phyloP scores from a whole-genome alignment of 2,329 filamentous ascomycete genomes.

The Lecanosticta acicola region DNA sequence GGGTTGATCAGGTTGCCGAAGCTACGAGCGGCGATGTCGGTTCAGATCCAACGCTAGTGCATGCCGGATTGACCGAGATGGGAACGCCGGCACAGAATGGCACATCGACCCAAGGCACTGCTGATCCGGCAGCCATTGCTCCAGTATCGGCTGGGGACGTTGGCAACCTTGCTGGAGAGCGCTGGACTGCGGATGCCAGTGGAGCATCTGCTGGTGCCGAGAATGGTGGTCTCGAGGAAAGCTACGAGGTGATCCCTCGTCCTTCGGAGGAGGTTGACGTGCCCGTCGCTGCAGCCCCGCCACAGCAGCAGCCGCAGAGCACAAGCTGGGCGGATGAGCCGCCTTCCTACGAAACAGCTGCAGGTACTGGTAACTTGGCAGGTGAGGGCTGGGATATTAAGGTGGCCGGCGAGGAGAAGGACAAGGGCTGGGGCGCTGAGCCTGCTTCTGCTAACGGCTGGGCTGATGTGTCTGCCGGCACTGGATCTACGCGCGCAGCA shows the following conservation, averaged over 20 bases:
- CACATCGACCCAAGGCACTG: slow-evolving; percentile 23
- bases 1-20: slow-evolving; percentile 45
- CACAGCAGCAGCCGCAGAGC: slow-evolving; percentile 33
- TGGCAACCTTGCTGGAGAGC: slow-evolving; percentile 54
- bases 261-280: slow-evolving; percentile 70
- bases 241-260: slow-evolving; percentile 70
- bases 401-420: slow-evolving; percentile 40
- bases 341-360: slow-evolving; percentile 17
- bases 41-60: slow-evolving; percentile 9
- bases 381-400: slow-evolving; percentile 30
- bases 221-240: slow-evolving; percentile 53
- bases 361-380: slow-evolving; percentile 27
- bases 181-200: slow-evolving; percentile 56
- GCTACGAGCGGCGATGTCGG: slow-evolving; percentile 33
- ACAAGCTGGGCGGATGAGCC: slow-evolving; percentile 79
- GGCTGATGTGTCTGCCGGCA: slow-evolving; percentile 15
- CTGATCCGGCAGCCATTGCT: slow-evolving; percentile 29
- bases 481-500: slow-evolving; percentile 11
- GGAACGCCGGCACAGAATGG: slow-evolving; percentile 40
- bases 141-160: slow-evolving; percentile 37
- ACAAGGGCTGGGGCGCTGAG: slow-evolving; percentile 16
- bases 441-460: slow-evolving; percentile 24
- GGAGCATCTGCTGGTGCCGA: slow-evolving; percentile 41
- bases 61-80: slow-evolving; percentile 56
- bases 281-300: slow-evolving; percentile 55